Evolutionary conservation across 2,329 filamentous ascomycete species (phyloP), one percentile per base, ranked within the genome.

Genomic region (Ophiobolus disseminans): DNA sequence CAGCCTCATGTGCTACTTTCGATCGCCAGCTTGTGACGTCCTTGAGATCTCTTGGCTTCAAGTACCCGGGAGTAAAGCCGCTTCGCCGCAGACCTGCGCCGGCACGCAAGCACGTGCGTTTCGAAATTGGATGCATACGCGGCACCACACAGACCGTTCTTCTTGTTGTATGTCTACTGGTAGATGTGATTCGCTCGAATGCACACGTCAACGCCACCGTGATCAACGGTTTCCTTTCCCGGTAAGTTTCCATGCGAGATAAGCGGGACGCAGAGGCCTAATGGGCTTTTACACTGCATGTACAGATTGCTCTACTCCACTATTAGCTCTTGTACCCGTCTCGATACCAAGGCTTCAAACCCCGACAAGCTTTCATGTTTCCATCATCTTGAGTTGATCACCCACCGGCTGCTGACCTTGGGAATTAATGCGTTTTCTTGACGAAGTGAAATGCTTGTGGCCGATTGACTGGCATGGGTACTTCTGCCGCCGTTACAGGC

Each of bases 1-100:
- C 28, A 34, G 36, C 35, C 36, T 46, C 43, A 46, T 21, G 35
- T 26, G 28, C 43, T 16, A 5, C 42, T 14, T 34, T 17, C 26
- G 13, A 34, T 39, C 30, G 28, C 43, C 35, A 40, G 43, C 34
- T 17, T 40, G 20, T 36, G 34, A 36, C n/a, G 13, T 36, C 20
- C 11, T 8, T 25, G 21, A 26, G 26, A 43, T 40, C 40, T 40
- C 25, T 55, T 53, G 45, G 51, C 37, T 7, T 17, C 41, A 35
- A 26, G 26, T 21, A 40, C 35, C 48, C 31, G 44, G 50, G 32
- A 48, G 25, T 22, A 25, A 14, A 23, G 17, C 35, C 39, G 47
- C 26, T 28, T 21, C 44, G 38, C 45, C 52, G 38, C 36, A 20
- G 31, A 38, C 22, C 35, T 47, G 25, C 36, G 34, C 16, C 37